These are phyloP conservation scores for Aegilops longissima DNA, from an alignment of 176 grass and related monocot genomes.

Conservation along the genomic window DNA sequence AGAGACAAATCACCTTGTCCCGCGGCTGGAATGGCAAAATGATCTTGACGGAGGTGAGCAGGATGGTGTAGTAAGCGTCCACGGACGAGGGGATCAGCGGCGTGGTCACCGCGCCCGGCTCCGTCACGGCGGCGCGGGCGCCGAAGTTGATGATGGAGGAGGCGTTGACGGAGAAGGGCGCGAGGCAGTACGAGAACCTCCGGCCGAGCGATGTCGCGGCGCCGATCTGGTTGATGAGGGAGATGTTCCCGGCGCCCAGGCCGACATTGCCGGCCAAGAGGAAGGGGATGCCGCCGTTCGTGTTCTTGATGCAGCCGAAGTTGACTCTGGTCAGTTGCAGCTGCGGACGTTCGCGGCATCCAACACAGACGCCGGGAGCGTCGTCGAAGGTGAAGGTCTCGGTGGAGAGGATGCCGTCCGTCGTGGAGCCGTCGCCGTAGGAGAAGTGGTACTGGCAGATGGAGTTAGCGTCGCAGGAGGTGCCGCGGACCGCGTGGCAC, in stretches of 20 bases:
- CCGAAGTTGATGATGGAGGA: constrained; percentile 53
- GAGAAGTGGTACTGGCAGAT: constrained; percentile 26
- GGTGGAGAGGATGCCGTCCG: neutral
- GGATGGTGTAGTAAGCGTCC: constrained; percentile 43
- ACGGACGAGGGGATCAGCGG: neutral
- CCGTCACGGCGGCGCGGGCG: constrained; percentile 32
- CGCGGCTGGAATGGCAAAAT: too few species aligned
- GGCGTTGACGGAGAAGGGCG: constrained; percentile 9
- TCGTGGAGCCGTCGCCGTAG: neutral
- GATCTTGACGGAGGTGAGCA: constrained; percentile 40
- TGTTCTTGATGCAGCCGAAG: constrained; percentile 50
- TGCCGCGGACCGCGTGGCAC: neutral
- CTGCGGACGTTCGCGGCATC: neutral
- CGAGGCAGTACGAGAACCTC: constrained; percentile 70
- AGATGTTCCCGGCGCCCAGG: constrained; percentile 41
- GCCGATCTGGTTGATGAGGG: constrained; percentile 53
- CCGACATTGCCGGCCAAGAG: constrained; percentile 46
- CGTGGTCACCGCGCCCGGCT: constrained; percentile 26
- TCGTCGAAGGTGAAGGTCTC: neutral
- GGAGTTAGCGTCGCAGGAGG: constrained; percentile 26
- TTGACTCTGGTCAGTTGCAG: constrained; percentile 5
- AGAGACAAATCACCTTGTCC: too few species aligned
- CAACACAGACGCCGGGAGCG: neutral
- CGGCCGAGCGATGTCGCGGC: constrained; percentile 5
- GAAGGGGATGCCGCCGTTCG: constrained; percentile 23